Conservation (phyloP, 257 asterid species). For the Solanum paucissectum region DNA sequence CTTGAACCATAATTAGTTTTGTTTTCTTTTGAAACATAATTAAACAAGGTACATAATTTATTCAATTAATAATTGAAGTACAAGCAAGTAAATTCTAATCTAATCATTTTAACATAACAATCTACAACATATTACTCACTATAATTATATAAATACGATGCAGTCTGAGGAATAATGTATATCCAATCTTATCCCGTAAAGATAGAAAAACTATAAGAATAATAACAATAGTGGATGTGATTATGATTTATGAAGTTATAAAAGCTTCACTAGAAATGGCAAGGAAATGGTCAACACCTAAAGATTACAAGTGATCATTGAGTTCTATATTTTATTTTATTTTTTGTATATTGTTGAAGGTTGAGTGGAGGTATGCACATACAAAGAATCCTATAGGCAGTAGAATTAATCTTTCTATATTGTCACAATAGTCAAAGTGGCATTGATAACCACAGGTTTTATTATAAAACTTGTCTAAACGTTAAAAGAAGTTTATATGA, state of each 20-base stretch:
- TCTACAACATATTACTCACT: not conserved
- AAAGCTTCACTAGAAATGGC: not conserved
- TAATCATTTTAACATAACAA: not conserved
- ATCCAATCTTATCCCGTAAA: not conserved
- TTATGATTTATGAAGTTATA: not conserved
- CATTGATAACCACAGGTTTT: not conserved
- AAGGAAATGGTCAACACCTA: not conserved
- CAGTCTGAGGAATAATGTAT: not conserved
- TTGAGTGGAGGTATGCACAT: not conserved
- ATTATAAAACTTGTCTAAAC: not conserved
- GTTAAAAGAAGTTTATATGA: not conserved
- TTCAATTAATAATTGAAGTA: not conserved
- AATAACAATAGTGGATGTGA: not conserved
- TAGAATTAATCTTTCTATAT: not conserved
- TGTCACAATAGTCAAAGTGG: not conserved
- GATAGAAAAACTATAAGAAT: not conserved
- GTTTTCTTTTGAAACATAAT: not conserved
- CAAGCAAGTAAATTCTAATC: not conserved
- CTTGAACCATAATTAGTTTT: not conserved
- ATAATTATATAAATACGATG: not conserved
- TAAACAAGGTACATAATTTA: not conserved
- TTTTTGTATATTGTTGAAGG: not conserved
- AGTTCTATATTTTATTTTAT: not conserved
- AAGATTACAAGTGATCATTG: not conserved
- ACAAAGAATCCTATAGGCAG: not conserved